Evolutionary conservation across 208 protist genomes (phyloP).

Genomic region (Crithidia expoeki): DNA sequence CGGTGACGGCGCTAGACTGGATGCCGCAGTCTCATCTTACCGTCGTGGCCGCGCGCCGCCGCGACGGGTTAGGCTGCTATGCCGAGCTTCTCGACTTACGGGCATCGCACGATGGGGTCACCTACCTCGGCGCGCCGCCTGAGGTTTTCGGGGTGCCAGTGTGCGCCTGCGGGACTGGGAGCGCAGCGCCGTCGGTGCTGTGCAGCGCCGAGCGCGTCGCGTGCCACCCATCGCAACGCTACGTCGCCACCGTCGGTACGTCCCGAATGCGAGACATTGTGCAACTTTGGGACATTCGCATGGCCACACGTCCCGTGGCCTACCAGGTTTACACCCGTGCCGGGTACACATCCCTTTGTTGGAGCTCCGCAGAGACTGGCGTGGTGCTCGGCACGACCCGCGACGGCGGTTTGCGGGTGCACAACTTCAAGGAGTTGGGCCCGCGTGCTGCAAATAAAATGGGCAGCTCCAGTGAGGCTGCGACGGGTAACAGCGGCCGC

Average conservation of each 20-base stretch:
- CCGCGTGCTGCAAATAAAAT: not conserved
- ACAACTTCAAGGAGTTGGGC: conserved; percentile 38
- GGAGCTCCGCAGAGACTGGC: conserved; percentile 38
- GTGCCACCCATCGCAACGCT: conserved; percentile 61
- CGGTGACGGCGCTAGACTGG: conserved; percentile 74
- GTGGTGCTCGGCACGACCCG: conserved; percentile 57
- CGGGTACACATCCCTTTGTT: conserved; percentile 73
- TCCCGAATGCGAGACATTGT: conserved; percentile 46
- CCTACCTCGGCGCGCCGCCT: conserved; percentile 56
- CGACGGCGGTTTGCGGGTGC: conserved; percentile 47
- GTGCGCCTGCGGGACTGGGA: conserved; percentile 5
- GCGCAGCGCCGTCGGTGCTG: conserved; percentile 20
- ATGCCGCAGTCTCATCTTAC: conserved; percentile 59
- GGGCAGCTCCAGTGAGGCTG: not conserved
- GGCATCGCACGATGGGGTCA: conserved; percentile 47
- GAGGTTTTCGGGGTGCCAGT: conserved; percentile 31
- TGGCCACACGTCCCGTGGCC: conserved; percentile 43
- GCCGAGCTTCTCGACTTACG: conserved; percentile 76
- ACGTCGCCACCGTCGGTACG: conserved; percentile 61
- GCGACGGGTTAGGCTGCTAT: conserved; percentile 58
- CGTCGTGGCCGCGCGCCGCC: conserved; percentile 55
- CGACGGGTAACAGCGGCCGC: conserved; percentile 8
- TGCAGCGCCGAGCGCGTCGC: conserved; percentile 72
- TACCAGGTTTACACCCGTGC: conserved; percentile 28
- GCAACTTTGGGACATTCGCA: conserved; percentile 83